Percentiles rank a stretch among this genome's conserved stretches.
Evolutionary conservation across 2,329 filamentous ascomycete genomes (phyloP).

Genomic region (Hirsutella minnesotensis): DNA sequence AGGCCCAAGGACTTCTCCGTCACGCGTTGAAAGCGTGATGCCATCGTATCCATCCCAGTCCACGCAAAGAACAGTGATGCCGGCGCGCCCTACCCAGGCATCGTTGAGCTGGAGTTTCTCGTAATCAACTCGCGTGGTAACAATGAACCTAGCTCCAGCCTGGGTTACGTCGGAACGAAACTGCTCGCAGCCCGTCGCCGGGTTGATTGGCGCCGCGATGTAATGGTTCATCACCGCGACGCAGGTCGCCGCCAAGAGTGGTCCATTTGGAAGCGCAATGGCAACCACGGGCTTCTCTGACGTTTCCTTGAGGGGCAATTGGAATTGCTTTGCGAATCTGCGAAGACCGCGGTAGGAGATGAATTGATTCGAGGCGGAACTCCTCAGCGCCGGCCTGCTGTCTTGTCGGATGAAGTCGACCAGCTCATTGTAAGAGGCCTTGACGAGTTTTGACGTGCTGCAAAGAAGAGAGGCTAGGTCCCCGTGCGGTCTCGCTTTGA

Average conservation of each 20-base stretch:
- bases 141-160: conserved; percentile 30
- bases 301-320: conserved; percentile 11
- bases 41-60: conserved; percentile 23
- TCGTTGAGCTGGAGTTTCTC: conserved; percentile 23
- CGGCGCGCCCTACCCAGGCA: conserved; percentile 15
- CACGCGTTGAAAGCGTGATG: conserved; percentile 16
- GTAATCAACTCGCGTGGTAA: conserved; percentile 29
- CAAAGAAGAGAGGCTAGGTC: conserved; percentile 8
- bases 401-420: conserved; percentile 20
- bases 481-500: conserved; percentile 14
- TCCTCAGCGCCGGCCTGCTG: conserved; percentile 16
- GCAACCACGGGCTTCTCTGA: conserved; percentile 30
- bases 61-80: conserved; percentile 27
- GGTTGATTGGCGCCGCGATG: conserved; percentile 39
- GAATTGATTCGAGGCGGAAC: conserved; percentile 11
- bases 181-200: conserved; percentile 34
- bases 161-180: conserved; percentile 37
- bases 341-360: conserved; percentile 20
- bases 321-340: conserved; percentile 20
- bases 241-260: conserved; percentile 36
- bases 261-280: conserved; percentile 41
- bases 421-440: conserved; percentile 23
- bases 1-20: conserved; percentile 5
- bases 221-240: conserved; percentile 37
- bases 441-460: conserved; percentile 12